Evolutionary conservation across 805 yeast species (phyloP), one percentile per base, ranked within the genome.

Genomic region (Monosporozyma unispora): DNA sequence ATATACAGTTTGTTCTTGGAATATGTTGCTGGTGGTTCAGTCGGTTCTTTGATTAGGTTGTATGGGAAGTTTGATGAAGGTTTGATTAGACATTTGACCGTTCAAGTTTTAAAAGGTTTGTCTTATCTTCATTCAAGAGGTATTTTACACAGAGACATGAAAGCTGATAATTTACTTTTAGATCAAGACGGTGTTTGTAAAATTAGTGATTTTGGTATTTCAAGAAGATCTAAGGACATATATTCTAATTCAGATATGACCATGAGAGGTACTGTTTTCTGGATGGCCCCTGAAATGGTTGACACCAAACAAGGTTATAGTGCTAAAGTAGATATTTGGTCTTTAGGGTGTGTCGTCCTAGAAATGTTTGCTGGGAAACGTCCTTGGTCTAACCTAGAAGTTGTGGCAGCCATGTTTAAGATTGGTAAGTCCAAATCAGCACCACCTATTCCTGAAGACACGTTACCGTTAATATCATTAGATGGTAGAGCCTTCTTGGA

Each of bases 231-330:
- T 11, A 77, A 81, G 43, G 90, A 93, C 62, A 87, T 91, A 22
- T 91, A 93, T 64, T 82, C 86, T 28, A 89, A 93, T 64, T 88
- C 96, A 3, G 96, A 88, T 49, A 87, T 90, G 96, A 90, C 97
- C 11, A 88, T 87, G 95, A 96, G 95, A 67, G 99, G 99, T 22
- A 90, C 99, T 0, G 88, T 95, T 1, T 93, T 90, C 66, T 93
- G 99, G 99, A 93, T 93, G 99, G 99, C 99, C 0, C 99, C 99
- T 0, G 99, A 93, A 63, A 96, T 95, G 55, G 89, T 93, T 46
- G 91, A 89, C 63, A 88, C 87, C 51, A 82, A 82, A 55, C 93
- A 84, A 63, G 99, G 99, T 0, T 93, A 93, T 64, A 87, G 95
- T 71, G 99, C 99, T 19, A 93, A 93, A 68, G 89, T 93, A 22